phyloP scores from a whole-genome alignment of 2,329 filamentous ascomycete genomes.

The Fusarium sp. region DNA sequence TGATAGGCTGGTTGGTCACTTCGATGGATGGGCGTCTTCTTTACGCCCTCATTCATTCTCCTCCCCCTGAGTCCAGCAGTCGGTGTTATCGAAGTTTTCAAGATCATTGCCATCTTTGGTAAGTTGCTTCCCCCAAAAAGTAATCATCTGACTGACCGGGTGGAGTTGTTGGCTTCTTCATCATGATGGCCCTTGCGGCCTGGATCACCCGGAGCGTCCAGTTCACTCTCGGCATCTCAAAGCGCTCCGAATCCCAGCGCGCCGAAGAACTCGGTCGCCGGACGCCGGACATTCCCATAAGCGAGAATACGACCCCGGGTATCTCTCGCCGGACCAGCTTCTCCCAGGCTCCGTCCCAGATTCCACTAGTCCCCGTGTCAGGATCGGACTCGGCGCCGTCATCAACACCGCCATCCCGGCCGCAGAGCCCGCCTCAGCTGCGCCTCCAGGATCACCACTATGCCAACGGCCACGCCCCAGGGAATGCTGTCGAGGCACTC shows the following conservation, averaged over 20 bases:
- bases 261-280: constrained; percentile 57
- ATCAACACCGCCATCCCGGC: constrained; percentile 35
- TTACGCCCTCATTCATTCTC: constrained; percentile 68
- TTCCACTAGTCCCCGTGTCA: constrained; percentile 29
- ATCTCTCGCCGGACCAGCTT: constrained; percentile 38
- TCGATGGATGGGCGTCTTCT: constrained; percentile 68
- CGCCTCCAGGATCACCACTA: constrained; percentile 45
- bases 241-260: constrained; percentile 61
- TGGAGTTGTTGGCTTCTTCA: constrained; percentile 64
- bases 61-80: constrained; percentile 67
- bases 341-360: constrained; percentile 39
- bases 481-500: constrained; percentile 34
- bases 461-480: constrained; percentile 26
- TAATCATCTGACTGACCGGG: neutral
- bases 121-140: constrained; percentile 31
- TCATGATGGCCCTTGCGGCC: constrained; percentile 63
- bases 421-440: constrained; percentile 41
- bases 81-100: constrained; percentile 63
- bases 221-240: constrained; percentile 61
- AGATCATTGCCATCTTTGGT: constrained; percentile 70
- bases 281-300: constrained; percentile 60
- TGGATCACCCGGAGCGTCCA: constrained; percentile 66
- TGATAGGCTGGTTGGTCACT: constrained; percentile 65
- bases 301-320: constrained; percentile 39
- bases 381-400: constrained; percentile 28